These are phyloP conservation scores for Chlorociboria aeruginascens DNA, from an alignment of 495 filamentous ascomycete species.

Conservation along the genomic window DNA sequence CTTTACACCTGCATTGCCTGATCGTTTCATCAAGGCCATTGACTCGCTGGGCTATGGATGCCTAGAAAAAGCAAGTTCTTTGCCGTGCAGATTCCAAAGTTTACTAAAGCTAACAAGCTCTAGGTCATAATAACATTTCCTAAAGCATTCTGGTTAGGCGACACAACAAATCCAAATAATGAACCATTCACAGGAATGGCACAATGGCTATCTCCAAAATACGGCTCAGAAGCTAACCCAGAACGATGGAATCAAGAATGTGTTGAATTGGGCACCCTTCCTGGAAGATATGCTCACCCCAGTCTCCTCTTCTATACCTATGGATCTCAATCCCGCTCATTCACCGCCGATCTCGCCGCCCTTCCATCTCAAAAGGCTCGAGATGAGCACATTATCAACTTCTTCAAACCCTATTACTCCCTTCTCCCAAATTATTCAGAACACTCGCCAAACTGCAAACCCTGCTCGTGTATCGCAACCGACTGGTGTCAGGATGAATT, in stretches of 20 bases:
- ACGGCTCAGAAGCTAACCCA: conserved; percentile 50
- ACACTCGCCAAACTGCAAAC: conserved; percentile 42
- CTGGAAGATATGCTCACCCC: conserved; percentile 50
- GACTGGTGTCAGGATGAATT: conserved; percentile 72
- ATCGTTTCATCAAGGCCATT: conserved; percentile 58
- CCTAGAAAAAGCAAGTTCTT: conserved; percentile 58
- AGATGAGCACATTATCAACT: conserved; percentile 35
- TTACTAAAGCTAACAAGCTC: background rate
- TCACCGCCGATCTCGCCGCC: conserved; percentile 23
- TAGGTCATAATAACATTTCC: conserved; percentile 81
- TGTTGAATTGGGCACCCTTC: conserved; percentile 64
- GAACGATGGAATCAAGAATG: conserved; percentile 64
- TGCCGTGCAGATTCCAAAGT: background rate
- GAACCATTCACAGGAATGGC: conserved; percentile 41
- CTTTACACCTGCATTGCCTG: conserved; percentile 61
- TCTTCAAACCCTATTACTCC: conserved; percentile 70
- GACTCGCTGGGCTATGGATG: conserved; percentile 70
- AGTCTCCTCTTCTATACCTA: conserved; percentile 90
- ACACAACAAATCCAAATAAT: conserved; percentile 15
- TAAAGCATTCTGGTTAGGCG: conserved; percentile 42
- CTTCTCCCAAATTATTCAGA: conserved; percentile 52
- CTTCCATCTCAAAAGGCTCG: conserved; percentile 24
- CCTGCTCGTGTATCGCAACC: conserved; percentile 51
- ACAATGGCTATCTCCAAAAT: conserved; percentile 54
- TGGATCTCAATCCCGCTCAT: conserved; percentile 44